Evolutionary conservation across 805 yeast genomes (phyloP).

Genomic region (Candida fluviatilis): DNA sequence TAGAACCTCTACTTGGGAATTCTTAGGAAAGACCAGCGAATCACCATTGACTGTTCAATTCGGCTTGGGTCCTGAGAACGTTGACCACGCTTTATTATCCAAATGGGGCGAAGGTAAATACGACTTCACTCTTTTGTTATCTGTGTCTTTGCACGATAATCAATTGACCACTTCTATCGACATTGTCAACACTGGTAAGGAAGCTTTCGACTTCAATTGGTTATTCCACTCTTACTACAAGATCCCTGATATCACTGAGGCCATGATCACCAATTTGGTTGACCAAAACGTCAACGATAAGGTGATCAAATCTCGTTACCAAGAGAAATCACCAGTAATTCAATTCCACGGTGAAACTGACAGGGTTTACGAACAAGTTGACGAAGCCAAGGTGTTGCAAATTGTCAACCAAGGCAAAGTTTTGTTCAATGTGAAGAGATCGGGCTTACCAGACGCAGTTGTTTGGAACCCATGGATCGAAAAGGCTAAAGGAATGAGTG

Average conservation of each 20-base stretch:
- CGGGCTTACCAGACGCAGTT: conserved; percentile 64
- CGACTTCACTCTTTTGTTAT: conserved; percentile 75
- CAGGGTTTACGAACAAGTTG: conserved; percentile 69
- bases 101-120: conserved; percentile 50
- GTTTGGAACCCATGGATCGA: conserved; percentile 98
- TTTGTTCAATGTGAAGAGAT: conserved; percentile 60
- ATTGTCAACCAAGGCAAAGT: conserved; percentile 71
- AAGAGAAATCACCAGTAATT: conserved; percentile 72
- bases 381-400: conserved; percentile 52
- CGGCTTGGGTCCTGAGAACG: conserved; percentile 83
- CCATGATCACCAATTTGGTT: conserved; percentile 71
- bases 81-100: conserved; percentile 54
- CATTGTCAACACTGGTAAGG: conserved; percentile 65
- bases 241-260: conserved; percentile 73
- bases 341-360: conserved; percentile 77
- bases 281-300: conserved; percentile 77
- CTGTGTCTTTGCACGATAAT: conserved; percentile 58
- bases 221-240: conserved; percentile 87
- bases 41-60: conserved; percentile 79
- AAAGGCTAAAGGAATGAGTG: conserved; percentile 78
- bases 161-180: conserved; percentile 66
- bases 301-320: conserved; percentile 55
- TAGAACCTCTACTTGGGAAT: conserved; percentile 87
- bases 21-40: conserved; percentile 75
- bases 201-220: conserved; percentile 82